A percentile compares a stretch with the other conserved stretches of the same genome.
Conservation (phyloP, 352 stramenopile species). For the Lagenidium giganteum region DNA sequence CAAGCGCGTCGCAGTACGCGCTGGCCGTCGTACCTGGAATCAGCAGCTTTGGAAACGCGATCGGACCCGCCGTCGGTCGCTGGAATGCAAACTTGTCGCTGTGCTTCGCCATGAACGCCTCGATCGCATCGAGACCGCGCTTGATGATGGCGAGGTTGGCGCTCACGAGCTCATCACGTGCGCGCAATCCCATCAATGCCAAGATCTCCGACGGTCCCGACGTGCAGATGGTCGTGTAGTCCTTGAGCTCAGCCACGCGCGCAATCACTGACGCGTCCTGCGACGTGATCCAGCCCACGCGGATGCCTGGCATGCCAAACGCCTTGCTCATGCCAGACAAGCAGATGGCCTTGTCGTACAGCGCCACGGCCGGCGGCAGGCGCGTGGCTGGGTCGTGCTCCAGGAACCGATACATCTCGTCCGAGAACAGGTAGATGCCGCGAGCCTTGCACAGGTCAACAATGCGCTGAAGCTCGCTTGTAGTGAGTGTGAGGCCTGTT, state of each 20-base stretch:
- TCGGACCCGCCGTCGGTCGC: conserved; percentile 22
- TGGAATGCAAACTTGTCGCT: conserved; percentile 29
- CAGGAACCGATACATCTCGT: conserved; percentile 65
- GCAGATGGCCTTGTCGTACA: conserved; percentile 47
- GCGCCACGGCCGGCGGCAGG: conserved; percentile 20
- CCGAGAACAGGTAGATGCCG: conserved; percentile 47
- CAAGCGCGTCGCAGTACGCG: conserved; percentile 24
- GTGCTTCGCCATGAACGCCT: conserved; percentile 31
- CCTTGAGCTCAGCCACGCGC: conserved; percentile 40
- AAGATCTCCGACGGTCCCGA: conserved; percentile 53
- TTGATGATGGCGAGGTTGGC: conserved; percentile 26
- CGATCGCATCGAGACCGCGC: conserved; percentile 12
- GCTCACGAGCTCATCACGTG: conserved; percentile 18
- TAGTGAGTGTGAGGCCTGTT: conserved; percentile 36
- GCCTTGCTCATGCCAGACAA: conserved; percentile 59
- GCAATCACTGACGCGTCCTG: conserved; percentile 26
- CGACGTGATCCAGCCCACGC: conserved; percentile 53
- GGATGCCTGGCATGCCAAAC: conserved; percentile 39
- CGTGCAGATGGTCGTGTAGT: conserved; percentile 74
- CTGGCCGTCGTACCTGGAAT: background rate
- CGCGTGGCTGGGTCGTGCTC: conserved; percentile 20
- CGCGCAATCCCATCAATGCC: conserved; percentile 43
- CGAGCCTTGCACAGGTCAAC: conserved; percentile 29
- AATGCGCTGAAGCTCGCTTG: conserved; percentile 31
- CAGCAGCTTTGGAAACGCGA: conserved; percentile 30